Conservation (phyloP, 1,139 yeast genomes). For the Blastobotrys aristatus region DNA sequence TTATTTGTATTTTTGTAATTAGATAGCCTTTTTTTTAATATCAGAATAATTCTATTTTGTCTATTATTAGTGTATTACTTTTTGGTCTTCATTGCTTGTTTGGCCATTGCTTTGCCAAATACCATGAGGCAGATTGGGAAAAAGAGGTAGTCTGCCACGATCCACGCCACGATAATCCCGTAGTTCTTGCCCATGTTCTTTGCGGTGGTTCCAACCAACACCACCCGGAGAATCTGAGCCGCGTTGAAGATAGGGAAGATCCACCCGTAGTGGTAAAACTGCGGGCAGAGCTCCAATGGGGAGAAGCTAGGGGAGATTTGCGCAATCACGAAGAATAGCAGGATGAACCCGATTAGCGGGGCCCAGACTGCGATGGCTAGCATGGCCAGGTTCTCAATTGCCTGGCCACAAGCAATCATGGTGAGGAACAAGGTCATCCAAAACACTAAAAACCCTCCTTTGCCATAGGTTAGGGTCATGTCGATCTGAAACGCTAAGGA, state of each 20-base stretch:
- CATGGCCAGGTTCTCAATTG: conserved; percentile 54
- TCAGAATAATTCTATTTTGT: neutral
- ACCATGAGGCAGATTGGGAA: conserved; percentile 44
- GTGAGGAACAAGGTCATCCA: conserved; percentile 60
- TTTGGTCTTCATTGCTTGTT: neutral
- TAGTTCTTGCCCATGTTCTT: conserved; percentile 53
- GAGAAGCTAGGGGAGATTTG: conserved; percentile 60
- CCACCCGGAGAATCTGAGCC: conserved; percentile 50
- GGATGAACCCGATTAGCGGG: conserved; percentile 56
- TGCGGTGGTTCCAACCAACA: conserved; percentile 54
- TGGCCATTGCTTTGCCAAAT: conserved; percentile 8
- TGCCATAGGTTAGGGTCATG: conserved; percentile 50
- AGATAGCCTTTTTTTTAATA: neutral
- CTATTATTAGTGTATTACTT: neutral
- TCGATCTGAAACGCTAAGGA: conserved; percentile 57
- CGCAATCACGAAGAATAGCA: conserved; percentile 53
- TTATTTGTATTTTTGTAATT: neutral
- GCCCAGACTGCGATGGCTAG: conserved; percentile 44
- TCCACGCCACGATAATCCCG: conserved; percentile 57
- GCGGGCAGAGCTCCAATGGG: conserved; percentile 50
- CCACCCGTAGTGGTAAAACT: conserved; percentile 58
- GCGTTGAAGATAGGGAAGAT: conserved; percentile 62
- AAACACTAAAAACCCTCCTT: conserved; percentile 56
- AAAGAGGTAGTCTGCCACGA: conserved; percentile 42
- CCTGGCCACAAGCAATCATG: conserved; percentile 59